Conservation (phyloP, 352 stramenopile species). For the Phytophthora fragariae region DNA sequence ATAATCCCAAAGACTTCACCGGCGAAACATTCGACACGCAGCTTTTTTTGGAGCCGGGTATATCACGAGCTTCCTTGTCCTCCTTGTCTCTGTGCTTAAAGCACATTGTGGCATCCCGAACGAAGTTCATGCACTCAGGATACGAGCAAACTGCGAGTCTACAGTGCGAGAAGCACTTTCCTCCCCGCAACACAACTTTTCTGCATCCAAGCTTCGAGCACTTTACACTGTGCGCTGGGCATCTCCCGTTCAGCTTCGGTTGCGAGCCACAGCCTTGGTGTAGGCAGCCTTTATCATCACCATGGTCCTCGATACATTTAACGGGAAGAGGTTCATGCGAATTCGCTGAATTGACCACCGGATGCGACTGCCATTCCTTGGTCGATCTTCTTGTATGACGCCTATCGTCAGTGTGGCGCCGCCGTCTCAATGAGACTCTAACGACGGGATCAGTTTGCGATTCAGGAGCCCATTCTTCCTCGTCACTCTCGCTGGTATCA, state of each 20-base stretch:
- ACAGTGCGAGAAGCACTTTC: neutral
- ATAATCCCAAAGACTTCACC: neutral
- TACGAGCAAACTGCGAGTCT: neutral
- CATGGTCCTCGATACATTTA: too few relatives aligned
- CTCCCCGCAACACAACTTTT: neutral
- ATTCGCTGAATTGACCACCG: neutral
- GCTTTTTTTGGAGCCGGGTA: neutral
- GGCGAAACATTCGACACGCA: neutral
- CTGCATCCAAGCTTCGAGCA: neutral
- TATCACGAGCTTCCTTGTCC: neutral
- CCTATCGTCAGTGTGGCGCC: too few relatives aligned
- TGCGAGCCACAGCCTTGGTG: too few relatives aligned
- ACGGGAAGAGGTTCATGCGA: too few relatives aligned
- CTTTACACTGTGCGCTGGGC: neutral
- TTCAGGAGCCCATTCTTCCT: neutral
- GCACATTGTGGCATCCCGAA: neutral
- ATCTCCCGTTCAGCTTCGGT: neutral
- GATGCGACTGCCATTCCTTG: neutral
- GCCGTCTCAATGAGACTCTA: too few relatives aligned
- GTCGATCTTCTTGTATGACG: neutral
- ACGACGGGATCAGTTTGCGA: neutral
- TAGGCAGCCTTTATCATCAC: too few relatives aligned
- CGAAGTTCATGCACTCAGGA: neutral
- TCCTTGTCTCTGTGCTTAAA: neutral
- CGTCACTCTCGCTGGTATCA: neutral